These are phyloP conservation scores for Penicillium decumbens DNA, from an alignment of 2,329 filamentous ascomycete species.

Conservation along the genomic window DNA sequence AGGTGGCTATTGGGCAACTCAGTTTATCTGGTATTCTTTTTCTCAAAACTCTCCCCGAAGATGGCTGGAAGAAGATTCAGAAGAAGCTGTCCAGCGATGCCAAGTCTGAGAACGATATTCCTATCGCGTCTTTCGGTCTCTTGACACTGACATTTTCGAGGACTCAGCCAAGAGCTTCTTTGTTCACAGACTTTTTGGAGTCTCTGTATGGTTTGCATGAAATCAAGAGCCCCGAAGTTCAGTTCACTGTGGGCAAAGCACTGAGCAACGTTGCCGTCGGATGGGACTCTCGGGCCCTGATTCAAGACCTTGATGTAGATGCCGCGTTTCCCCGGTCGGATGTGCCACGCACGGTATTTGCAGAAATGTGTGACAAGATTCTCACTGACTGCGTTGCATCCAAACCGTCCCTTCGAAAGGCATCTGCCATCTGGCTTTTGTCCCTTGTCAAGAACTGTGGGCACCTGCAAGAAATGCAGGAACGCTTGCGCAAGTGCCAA, in stretches of 20 bases:
- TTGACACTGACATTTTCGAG: slow-evolving; percentile 56
- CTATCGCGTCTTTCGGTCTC: slow-evolving; percentile 75
- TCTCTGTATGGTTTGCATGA: slow-evolving; percentile 75
- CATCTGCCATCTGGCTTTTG: slow-evolving; percentile 91
- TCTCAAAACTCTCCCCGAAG: slow-evolving; percentile 27
- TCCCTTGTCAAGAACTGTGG: slow-evolving; percentile 88
- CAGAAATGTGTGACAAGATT: slow-evolving; percentile 63
- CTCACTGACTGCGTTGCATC: slow-evolving; percentile 73
- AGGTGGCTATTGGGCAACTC: slow-evolving; percentile 57
- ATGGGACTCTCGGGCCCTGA: slow-evolving; percentile 77
- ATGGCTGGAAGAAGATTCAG: slow-evolving; percentile 48
- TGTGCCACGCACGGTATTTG: slow-evolving; percentile 42
- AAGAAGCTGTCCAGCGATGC: slow-evolving; percentile 63
- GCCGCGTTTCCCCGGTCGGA: slow-evolving; percentile 42
- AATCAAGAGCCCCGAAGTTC: slow-evolving; percentile 76
- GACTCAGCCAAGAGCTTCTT: slow-evolving; percentile 29
- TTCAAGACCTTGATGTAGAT: slow-evolving; percentile 71
- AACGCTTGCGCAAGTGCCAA: slow-evolving; percentile 71
- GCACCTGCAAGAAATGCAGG: slow-evolving; percentile 68
- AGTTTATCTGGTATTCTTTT: slow-evolving; percentile 54
- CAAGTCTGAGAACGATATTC: slow-evolving; percentile 74
- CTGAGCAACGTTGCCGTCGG: slow-evolving; percentile 71
- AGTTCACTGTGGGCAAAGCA: slow-evolving; percentile 87
- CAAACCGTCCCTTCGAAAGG: slow-evolving; percentile 84
- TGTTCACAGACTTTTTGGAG: slow-evolving; percentile 53